Conservation (phyloP, 495 filamentous ascomycete genomes). For the Neurospora sp. region DNA sequence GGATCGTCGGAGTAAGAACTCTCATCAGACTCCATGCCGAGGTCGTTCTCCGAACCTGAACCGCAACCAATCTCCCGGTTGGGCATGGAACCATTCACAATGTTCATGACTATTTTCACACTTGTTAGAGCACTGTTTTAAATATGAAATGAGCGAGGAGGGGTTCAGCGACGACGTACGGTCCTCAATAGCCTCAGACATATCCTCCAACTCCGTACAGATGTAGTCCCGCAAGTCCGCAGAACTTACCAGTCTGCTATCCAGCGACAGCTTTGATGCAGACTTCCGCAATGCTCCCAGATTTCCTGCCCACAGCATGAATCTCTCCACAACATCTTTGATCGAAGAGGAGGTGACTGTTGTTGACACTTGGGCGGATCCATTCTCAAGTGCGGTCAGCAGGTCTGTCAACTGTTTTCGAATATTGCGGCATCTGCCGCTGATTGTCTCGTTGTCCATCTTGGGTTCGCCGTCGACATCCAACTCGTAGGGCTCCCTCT, state of each 20-base stretch:
- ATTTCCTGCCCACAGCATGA: conserved; percentile 11
- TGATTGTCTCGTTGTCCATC: neutral
- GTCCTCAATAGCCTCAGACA: neutral
- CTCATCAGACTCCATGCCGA: neutral
- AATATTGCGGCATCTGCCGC: neutral
- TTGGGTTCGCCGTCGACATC: neutral
- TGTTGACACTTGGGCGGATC: neutral
- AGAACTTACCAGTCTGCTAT: neutral
- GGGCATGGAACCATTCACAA: neutral
- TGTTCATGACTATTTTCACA: neutral
- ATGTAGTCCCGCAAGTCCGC: neutral
- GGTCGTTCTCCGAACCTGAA: neutral
- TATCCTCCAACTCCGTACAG: neutral
- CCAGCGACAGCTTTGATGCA: conserved; percentile 3
- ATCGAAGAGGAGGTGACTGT: neutral
- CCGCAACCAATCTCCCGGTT: neutral
- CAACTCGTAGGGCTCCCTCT: neutral
- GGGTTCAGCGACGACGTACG: neutral
- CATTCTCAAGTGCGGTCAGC: neutral
- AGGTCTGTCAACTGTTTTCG: neutral
- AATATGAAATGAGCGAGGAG: neutral
- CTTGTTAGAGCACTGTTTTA: neutral
- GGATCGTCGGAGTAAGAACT: neutral
- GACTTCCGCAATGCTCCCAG: conserved; percentile 6
- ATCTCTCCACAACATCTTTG: conserved; percentile 8